phyloP scores from a whole-genome alignment of 2,329 filamentous ascomycete genomes.

The Beauveria sp. region DNA sequence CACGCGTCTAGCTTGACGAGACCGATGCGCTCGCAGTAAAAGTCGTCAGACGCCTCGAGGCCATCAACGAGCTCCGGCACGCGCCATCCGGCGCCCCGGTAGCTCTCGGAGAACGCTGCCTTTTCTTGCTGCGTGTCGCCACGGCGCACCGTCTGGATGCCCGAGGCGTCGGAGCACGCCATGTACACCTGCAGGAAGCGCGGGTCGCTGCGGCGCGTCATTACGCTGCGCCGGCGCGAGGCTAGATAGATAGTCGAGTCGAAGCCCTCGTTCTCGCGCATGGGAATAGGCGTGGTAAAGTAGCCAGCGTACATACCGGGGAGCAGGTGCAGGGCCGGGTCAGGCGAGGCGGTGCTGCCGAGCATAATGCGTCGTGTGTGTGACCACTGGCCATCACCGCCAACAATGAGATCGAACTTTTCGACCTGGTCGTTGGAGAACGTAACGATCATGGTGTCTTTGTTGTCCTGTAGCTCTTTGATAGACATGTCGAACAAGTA shows the following conservation, averaged over 20 bases:
- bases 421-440: constrained; percentile 36
- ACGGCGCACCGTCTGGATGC: constrained; percentile 13
- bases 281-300: constrained; percentile 24
- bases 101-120: constrained; percentile 28
- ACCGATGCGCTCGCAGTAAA: constrained; percentile 37
- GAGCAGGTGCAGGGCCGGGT: constrained; percentile 13
- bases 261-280: constrained; percentile 19
- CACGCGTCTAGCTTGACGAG: constrained; percentile 38
- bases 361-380: constrained; percentile 37
- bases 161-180: constrained; percentile 16
- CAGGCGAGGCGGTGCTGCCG: constrained; percentile 15
- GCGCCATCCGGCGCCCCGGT: constrained; percentile 35
- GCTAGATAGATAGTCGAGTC: constrained; percentile 30
- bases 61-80: constrained; percentile 32
- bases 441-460: constrained; percentile 26
- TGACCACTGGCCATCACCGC: constrained; percentile 48
- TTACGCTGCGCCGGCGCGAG: constrained; percentile 27
- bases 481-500: constrained; percentile 24
- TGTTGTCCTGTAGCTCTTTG: constrained; percentile 19
- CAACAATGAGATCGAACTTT: constrained; percentile 44
- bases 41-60: constrained; percentile 34
- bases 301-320: constrained; percentile 24
- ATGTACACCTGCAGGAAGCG: constrained; percentile 32
- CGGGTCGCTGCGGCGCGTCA: constrained; percentile 32
- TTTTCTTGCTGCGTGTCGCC: constrained; percentile 32